Base-by-base conservation (phyloP, 768 basidiomycete species). In the Boletus edulis region DNA sequence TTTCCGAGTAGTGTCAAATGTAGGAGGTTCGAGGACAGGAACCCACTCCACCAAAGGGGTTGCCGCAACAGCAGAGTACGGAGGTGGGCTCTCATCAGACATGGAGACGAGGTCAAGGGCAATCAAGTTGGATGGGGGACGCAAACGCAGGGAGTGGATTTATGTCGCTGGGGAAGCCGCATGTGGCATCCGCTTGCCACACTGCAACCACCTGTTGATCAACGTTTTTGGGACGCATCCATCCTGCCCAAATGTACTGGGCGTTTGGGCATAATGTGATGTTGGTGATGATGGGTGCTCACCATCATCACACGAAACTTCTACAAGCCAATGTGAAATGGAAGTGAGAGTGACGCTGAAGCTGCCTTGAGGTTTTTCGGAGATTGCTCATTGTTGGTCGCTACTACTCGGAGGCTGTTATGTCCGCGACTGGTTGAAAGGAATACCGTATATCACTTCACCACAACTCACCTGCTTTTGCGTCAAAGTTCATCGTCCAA, bases 1-100 rank as follows among this genome's bases (percentile, higher is more conserved):
- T 27, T 15, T 15, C 9, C 14, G 37, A 27, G 32, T 20, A 7
- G 31, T 18, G 29, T 20, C 31, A 38, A 39, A 22, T 15, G 24
- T 31, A 18, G 3, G 31, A 31, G 15, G 15, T 41, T 13, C 3
- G 9, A 20, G 2, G 8, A 8, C 10, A 0, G 17, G 6, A 22
- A 61, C 59, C 14, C 24, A 64, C 62, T 32, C 27, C 4, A 29
- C 24, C 14, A 31, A n/a, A 22, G 49, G 45, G 41, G 24, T 3
- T 8, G 40, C 22, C 37, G 32, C 40, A 17, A 51, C 57, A 37
- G 52, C 35, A 39, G 59, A 64, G 31, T 64, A 64, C 18, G 62
- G 59, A 37, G 63, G 63, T 44, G 63, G 63, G 45, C 40, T 56
- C 17, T 59, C 57, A 4, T 24, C 56, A 29, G 42, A 35, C 59